Conservation (phyloP, 2,329 filamentous ascomycete genomes). For the Emergomyces pasteurianus region DNA sequence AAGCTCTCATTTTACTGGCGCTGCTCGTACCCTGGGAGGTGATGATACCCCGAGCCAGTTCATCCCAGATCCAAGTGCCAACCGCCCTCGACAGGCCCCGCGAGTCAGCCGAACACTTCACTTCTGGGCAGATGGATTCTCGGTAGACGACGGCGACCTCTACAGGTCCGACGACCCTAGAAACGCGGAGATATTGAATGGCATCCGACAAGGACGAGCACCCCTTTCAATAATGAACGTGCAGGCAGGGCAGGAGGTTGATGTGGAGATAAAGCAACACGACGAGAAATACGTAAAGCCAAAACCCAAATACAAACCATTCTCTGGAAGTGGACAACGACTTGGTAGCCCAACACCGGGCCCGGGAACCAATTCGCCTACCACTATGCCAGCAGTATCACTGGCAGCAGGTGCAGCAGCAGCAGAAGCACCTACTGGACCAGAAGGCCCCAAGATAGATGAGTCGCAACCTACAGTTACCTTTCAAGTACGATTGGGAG, state of each 20-base stretch:
- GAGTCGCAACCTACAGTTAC: constrained; percentile 46
- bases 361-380: constrained; percentile 24
- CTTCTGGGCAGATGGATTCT: constrained; percentile 55
- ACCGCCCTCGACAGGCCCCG: constrained; percentile 30
- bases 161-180: constrained; percentile 51
- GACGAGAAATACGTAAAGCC: constrained; percentile 51
- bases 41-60: constrained; percentile 49
- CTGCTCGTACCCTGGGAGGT: constrained; percentile 53
- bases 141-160: constrained; percentile 52
- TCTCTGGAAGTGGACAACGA: constrained; percentile 47
- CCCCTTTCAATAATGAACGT: constrained; percentile 53
- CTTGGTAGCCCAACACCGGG: constrained; percentile 53
- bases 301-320: constrained; percentile 53
- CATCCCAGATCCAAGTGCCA: constrained; percentile 40
- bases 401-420: constrained; percentile 13
- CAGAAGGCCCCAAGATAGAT: constrained; percentile 40
- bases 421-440: constrained; percentile 12
- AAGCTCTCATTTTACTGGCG: constrained; percentile 43
- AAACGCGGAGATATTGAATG: constrained; percentile 49
- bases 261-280: constrained; percentile 53
- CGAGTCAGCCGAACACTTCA: constrained; percentile 49
- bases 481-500: constrained; percentile 51
- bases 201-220: constrained; percentile 52
- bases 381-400: constrained; percentile 22
- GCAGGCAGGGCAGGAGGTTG: constrained; percentile 50